Percentiles rank a stretch among this genome's conserved stretches.
These are phyloP conservation scores for Dendrobium nobile DNA, from an alignment of 106 monocot species.

Conservation along the genomic window DNA sequence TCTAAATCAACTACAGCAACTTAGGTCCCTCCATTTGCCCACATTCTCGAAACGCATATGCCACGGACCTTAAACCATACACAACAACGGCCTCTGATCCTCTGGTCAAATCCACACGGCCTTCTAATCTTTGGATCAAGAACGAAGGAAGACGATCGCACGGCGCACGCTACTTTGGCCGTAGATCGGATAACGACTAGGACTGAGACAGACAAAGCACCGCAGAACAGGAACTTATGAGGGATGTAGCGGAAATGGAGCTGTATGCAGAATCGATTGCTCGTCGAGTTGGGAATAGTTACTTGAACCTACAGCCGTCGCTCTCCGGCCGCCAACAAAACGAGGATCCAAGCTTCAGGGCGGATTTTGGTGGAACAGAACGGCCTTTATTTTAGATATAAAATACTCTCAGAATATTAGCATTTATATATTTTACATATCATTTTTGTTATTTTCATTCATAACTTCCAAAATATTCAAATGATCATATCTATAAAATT, in stretches of 20 bases:
- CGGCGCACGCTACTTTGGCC: background rate
- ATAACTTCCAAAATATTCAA: no score
- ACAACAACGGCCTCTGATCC: background rate
- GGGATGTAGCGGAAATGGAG: background rate
- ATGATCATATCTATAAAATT: no score
- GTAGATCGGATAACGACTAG: background rate
- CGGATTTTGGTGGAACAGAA: no score
- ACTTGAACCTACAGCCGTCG: no score
- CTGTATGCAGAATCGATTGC: background rate
- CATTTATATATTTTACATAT: no score
- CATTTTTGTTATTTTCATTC: no score
- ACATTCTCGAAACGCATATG: background rate
- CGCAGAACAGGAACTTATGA: background rate
- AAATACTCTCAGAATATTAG: no score
- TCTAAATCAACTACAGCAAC: constrained; percentile 4
- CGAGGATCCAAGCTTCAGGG: no score
- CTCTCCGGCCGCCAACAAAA: no score
- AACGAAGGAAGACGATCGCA: background rate
- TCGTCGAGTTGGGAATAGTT: background rate
- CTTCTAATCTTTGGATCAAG: background rate
- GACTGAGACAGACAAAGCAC: background rate
- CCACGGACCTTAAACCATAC: constrained; percentile 16
- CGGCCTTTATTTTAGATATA: no score
- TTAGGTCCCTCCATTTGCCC: constrained; percentile 15
- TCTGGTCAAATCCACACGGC: background rate